A percentile compares a stretch with the other conserved stretches of the same genome.
Evolutionary conservation across 768 basidiomycete species (phyloP).

Genomic region (Pholiota molesta): DNA sequence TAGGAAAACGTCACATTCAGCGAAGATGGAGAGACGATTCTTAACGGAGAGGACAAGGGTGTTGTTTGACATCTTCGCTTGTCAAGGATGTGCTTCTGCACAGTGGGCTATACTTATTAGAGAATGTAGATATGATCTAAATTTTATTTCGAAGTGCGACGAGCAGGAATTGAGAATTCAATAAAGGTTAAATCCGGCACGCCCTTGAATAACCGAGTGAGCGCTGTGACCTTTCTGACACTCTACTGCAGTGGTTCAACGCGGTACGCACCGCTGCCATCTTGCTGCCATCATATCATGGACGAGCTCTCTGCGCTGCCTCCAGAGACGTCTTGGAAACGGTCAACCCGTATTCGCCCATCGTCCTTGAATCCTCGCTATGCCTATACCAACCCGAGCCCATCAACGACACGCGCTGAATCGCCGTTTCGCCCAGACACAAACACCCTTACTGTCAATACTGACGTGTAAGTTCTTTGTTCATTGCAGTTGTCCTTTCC

Average conservation of each 20-base stretch:
- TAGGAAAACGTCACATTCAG: slow-evolving; percentile 82
- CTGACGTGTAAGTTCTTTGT: slow-evolving; percentile 16
- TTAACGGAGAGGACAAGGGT: slow-evolving; percentile 60
- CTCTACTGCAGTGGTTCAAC: too few relatives aligned
- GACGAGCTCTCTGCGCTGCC: slow-evolving; percentile 45
- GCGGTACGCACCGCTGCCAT: slow-evolving; percentile 12
- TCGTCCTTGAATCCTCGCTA: slow-evolving; percentile 33
- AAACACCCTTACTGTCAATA: slow-evolving; percentile 12
- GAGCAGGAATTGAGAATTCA: too few relatives aligned
- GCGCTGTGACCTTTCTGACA: neutral
- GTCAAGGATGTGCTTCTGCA: neutral
- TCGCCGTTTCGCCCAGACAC: slow-evolving; percentile 14
- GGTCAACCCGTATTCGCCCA: slow-evolving; percentile 30
- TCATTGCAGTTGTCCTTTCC: slow-evolving; percentile 7
- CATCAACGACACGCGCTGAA: slow-evolving; percentile 24
- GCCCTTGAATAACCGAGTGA: neutral
- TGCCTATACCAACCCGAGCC: slow-evolving; percentile 31
- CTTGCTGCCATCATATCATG: too few relatives aligned
- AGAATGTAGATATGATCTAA: neutral
- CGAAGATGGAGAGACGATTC: slow-evolving; percentile 70
- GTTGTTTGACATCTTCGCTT: slow-evolving; percentile 13
- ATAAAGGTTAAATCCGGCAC: neutral
- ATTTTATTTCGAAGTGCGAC: too few relatives aligned
- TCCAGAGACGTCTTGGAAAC: slow-evolving; percentile 34
- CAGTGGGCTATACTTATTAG: too few relatives aligned